These are phyloP conservation scores for Lentinula sp. DNA, from an alignment of 768 basidiomycete species.

Conservation along the genomic window DNA sequence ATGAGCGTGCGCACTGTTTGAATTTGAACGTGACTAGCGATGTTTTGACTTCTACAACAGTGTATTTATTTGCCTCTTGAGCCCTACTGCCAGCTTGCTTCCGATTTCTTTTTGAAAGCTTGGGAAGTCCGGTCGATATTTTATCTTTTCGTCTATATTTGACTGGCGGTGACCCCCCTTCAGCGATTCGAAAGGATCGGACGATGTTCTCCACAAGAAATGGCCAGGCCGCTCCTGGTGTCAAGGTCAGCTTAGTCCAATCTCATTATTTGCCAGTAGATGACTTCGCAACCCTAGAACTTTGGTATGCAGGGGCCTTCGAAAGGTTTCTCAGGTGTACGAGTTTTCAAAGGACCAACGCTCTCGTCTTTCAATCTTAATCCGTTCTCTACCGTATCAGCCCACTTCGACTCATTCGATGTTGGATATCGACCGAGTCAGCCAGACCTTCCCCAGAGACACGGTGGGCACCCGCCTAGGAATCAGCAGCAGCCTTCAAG, in stretches of 20 bases:
- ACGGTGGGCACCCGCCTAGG: too few species aligned
- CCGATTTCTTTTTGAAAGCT: background rate
- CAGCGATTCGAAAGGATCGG: background rate
- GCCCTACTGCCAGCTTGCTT: background rate
- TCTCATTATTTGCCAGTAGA: background rate
- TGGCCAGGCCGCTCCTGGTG: background rate
- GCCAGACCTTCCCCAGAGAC: background rate
- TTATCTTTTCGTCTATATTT: background rate
- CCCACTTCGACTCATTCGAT: background rate
- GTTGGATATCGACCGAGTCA: constrained; percentile 2
- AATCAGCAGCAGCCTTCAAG: background rate
- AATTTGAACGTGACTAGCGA: background rate
- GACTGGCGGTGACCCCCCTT: background rate
- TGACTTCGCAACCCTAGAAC: background rate
- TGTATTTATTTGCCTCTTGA: background rate
- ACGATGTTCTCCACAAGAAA: constrained; percentile 1
- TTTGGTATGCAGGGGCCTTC: background rate
- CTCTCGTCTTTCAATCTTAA: background rate
- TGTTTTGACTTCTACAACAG: background rate
- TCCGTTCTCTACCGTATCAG: background rate
- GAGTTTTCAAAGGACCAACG: constrained; percentile 3
- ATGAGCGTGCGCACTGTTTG: background rate
- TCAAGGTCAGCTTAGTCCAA: background rate
- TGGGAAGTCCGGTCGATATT: background rate
- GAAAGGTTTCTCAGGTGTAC: background rate